These are phyloP conservation scores for Geranium rotundifolium DNA, from an alignment of 345 rosid genomes.

Conservation along the genomic window DNA sequence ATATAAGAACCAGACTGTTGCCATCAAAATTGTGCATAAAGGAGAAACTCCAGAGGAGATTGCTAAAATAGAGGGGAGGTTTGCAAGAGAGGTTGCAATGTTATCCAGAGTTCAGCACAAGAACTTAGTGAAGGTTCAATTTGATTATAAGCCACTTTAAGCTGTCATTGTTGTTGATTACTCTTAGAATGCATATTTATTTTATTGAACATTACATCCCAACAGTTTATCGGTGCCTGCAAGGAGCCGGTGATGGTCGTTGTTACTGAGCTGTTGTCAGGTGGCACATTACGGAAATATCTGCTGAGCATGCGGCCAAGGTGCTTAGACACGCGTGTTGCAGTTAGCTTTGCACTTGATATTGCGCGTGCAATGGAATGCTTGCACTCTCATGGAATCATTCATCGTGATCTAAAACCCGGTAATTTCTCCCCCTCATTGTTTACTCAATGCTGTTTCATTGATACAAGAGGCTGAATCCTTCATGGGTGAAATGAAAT, in stretches of 20 bases:
- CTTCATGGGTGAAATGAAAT: no score
- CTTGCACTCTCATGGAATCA: slow-evolving; percentile 88
- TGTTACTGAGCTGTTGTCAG: slow-evolving; percentile 76
- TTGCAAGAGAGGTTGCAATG: slow-evolving; percentile 87
- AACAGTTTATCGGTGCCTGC: slow-evolving; percentile 93
- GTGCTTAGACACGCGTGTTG: slow-evolving; percentile 61
- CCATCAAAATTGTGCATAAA: slow-evolving; percentile 25
- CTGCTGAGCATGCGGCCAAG: slow-evolving; percentile 63
- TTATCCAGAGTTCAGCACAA: slow-evolving; percentile 84
- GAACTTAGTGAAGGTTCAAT: slow-evolving; percentile 73
- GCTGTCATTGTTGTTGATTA: background rate
- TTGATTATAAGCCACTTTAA: slow-evolving; percentile 4
- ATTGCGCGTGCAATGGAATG: slow-evolving; percentile 95
- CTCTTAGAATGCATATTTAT: background rate
- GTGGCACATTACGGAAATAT: slow-evolving; percentile 27
- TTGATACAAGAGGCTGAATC: no score
- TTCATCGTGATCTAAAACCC: slow-evolving; percentile 94
- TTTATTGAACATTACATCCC: slow-evolving; percentile 3
- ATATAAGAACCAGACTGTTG: slow-evolving; percentile 52
- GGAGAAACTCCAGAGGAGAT: slow-evolving; percentile 83
- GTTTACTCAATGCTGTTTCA: background rate
- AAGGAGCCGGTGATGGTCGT: slow-evolving; percentile 94
- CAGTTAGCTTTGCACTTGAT: slow-evolving; percentile 79
- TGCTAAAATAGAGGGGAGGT: slow-evolving; percentile 67
- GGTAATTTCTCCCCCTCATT: slow-evolving; percentile 30